Evolutionary conservation across 441 rosid species (phyloP).

Genomic region (Populus hybrid): DNA sequence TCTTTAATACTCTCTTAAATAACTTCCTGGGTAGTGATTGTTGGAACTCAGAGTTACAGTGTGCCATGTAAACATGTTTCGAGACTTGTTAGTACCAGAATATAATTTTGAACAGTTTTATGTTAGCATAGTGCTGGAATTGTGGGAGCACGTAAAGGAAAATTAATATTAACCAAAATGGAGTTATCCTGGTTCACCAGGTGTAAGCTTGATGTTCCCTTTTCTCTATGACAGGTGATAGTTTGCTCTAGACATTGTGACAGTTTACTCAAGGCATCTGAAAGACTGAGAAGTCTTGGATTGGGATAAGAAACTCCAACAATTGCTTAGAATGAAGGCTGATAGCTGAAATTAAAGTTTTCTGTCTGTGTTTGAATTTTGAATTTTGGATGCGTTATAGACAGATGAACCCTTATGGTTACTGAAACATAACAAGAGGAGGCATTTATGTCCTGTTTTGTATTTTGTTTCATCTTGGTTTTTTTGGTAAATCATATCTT

Average conservation of each 20-base stretch:
- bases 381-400: conserved; percentile 4
- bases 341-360: neutral
- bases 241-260: neutral
- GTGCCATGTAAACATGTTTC: neutral
- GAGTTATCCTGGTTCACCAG: neutral
- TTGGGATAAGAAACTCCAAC: neutral
- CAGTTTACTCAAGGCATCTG: neutral
- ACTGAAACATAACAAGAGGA: neutral
- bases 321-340: neutral
- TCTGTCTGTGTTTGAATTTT: conserved; percentile 5
- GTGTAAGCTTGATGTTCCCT: neutral
- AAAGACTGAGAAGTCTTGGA: conserved; percentile 6
- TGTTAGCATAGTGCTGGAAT: neutral
- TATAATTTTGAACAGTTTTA: neutral
- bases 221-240: conserved; percentile 7
- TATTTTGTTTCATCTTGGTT: neutral
- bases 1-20: neutral
- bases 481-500: neutral
- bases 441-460: neutral
- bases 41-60: neutral
- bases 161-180: neutral
- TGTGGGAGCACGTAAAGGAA: neutral
- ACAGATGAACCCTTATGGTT: conserved; percentile 5
- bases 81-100: neutral
- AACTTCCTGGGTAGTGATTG: neutral